Conservation (phyloP, 352 stramenopile genomes). For the Phytophthora nicotianae region DNA sequence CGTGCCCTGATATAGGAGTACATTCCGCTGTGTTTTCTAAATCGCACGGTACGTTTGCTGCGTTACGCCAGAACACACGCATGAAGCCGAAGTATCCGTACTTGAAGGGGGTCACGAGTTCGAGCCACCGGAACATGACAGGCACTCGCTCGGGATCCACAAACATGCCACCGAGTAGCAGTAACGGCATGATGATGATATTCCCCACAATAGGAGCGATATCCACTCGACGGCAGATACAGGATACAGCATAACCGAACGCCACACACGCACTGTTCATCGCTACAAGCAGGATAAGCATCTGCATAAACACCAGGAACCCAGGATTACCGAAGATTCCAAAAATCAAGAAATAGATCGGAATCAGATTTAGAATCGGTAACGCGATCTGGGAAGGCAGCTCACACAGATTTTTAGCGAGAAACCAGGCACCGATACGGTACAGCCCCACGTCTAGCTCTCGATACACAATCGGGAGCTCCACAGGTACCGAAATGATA, state of each 20-base stretch:
- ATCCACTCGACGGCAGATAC: conserved; percentile 44
- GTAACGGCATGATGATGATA: conserved; percentile 50
- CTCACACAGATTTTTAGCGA: conserved; percentile 54
- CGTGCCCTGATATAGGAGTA: conserved; percentile 33
- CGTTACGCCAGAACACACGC: conserved; percentile 42
- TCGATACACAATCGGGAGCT: conserved; percentile 47
- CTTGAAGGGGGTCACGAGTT: conserved; percentile 52
- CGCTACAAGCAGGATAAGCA: conserved; percentile 35
- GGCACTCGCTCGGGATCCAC: conserved; percentile 44
- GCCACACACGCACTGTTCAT: conserved; percentile 44
- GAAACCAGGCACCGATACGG: conserved; percentile 39
- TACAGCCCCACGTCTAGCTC: conserved; percentile 48
- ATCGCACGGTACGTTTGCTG: conserved; percentile 35
- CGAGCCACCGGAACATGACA: conserved; percentile 45
- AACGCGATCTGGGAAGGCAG: conserved; percentile 37
- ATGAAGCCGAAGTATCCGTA: conserved; percentile 58
- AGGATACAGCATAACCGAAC: conserved; percentile 51
- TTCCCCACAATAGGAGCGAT: conserved; percentile 51
- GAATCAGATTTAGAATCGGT: conserved; percentile 38
- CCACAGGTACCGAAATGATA: conserved; percentile 44
- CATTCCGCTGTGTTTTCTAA: conserved; percentile 26
- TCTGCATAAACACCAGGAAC: conserved; percentile 31
- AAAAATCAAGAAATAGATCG: conserved; percentile 44
- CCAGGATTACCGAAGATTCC: conserved; percentile 26
- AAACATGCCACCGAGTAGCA: conserved; percentile 56